Conservation (phyloP, 352 stramenopile species). For the Phytophthora fragariae region DNA sequence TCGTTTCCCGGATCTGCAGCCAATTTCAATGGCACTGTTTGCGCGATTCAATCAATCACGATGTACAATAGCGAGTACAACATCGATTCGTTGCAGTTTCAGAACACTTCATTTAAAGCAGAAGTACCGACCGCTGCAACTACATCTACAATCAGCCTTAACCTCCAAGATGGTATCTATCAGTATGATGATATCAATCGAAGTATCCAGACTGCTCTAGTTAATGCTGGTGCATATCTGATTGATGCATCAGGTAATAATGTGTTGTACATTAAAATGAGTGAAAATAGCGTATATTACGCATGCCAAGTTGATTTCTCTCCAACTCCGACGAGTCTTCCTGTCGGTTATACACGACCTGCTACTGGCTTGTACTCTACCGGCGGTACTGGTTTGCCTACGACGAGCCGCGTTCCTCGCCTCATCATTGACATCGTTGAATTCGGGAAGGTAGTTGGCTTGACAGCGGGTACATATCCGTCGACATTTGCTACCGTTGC, state of each 20-base stretch:
- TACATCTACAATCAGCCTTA: constrained; percentile 2
- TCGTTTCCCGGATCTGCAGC: not conserved
- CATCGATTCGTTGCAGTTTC: constrained; percentile 11
- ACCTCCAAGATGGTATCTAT: constrained; percentile 16
- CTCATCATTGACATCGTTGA: constrained; percentile 24
- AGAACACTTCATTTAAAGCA: constrained; percentile 5
- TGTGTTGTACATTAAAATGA: constrained; percentile 17
- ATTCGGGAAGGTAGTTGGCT: constrained; percentile 19
- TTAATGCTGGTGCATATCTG: constrained; percentile 15
- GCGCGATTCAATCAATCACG: constrained; percentile 8
- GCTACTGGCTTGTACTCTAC: constrained; percentile 9
- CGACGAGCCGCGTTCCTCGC: constrained; percentile 10
- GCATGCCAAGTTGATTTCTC: constrained; percentile 12
- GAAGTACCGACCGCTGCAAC: constrained; percentile 20
- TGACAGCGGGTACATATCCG: constrained; percentile 19
- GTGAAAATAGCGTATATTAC: constrained; percentile 20
- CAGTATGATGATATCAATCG: constrained; percentile 5
- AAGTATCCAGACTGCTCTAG: constrained; percentile 16
- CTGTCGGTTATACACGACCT: constrained; percentile 2
- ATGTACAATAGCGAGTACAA: constrained; percentile 20
- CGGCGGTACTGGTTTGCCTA: constrained; percentile 21
- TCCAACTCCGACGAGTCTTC: constrained; percentile 2
- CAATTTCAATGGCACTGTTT: not conserved
- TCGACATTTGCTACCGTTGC: constrained; percentile 5
- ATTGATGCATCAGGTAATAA: constrained; percentile 8